Conservation (phyloP, 148 eudicot genomes). For the Gaultheria prostrata region DNA sequence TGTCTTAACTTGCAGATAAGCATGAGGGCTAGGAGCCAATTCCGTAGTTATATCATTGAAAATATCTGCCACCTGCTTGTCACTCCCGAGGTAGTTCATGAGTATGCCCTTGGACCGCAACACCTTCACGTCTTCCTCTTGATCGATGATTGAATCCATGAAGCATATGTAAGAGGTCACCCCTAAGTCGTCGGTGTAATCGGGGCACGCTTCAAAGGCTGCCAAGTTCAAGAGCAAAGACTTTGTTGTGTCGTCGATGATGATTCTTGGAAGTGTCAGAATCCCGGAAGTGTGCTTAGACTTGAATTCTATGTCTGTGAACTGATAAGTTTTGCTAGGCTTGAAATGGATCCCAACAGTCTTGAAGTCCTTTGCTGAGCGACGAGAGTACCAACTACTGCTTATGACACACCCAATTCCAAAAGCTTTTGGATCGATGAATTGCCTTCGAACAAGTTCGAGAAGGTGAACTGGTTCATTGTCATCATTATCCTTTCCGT, state of each 20-base stretch:
- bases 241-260: background rate
- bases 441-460: background rate
- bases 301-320: background rate
- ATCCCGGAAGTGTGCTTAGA: background rate
- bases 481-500: background rate
- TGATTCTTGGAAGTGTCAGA: background rate
- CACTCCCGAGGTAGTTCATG: background rate
- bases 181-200: background rate
- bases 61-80: no score
- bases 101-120: background rate
- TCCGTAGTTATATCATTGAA: background rate
- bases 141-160: background rate
- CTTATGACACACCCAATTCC: background rate
- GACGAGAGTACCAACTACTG: conserved; percentile 8
- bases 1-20: background rate
- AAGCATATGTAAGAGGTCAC: background rate
- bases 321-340: background rate
- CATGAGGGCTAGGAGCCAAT: background rate
- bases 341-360: background rate
- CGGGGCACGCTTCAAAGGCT: background rate
- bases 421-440: background rate
- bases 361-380: conserved; percentile 4
- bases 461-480: background rate
- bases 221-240: background rate
- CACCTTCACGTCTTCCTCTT: background rate